phyloP scores from a whole-genome alignment of 2,329 filamentous ascomycete species.

The Stemphylium lycopersici region DNA sequence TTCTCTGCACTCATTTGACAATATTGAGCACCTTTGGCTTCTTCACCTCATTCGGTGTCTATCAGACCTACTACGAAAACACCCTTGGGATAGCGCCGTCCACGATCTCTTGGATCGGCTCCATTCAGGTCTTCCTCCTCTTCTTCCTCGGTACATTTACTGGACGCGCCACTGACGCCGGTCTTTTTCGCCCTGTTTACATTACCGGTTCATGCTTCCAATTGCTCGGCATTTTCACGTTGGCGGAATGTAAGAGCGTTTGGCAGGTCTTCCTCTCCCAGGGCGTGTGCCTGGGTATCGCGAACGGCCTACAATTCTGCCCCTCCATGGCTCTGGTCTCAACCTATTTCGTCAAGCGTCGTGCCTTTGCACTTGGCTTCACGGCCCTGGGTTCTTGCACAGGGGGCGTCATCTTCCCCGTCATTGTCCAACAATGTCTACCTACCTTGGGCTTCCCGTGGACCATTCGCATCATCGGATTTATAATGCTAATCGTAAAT shows the following conservation, averaged over 20 bases:
- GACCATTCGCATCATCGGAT: conserved; percentile 67
- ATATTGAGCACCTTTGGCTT: conserved; percentile 64
- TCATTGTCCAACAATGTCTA: conserved; percentile 42
- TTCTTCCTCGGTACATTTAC: conserved; percentile 40
- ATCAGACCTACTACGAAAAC: conserved; percentile 60
- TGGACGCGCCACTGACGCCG: conserved; percentile 40
- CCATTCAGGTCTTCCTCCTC: conserved; percentile 42
- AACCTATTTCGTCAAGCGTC: conserved; percentile 39
- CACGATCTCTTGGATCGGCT: conserved; percentile 44
- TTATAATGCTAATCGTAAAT: conserved; percentile 60
- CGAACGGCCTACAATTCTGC: conserved; percentile 58
- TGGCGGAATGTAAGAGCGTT: conserved; percentile 34
- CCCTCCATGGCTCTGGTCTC: conserved; percentile 62
- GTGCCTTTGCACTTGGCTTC: conserved; percentile 39
- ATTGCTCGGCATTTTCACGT: conserved; percentile 40
- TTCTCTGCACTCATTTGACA: conserved; percentile 57
- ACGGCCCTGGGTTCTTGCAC: conserved; percentile 37
- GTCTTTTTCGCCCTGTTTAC: conserved; percentile 36
- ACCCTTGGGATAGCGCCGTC: conserved; percentile 46
- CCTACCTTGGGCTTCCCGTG: conserved; percentile 59
- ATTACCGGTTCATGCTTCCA: conserved; percentile 42
- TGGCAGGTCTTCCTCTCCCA: conserved; percentile 53
- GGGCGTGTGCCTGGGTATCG: conserved; percentile 63
- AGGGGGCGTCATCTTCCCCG: conserved; percentile 40
- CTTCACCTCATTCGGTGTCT: conserved; percentile 62